Evolutionary conservation across 73 alveolate genomes (phyloP).

Genomic region (Effrenium voratum): DNA sequence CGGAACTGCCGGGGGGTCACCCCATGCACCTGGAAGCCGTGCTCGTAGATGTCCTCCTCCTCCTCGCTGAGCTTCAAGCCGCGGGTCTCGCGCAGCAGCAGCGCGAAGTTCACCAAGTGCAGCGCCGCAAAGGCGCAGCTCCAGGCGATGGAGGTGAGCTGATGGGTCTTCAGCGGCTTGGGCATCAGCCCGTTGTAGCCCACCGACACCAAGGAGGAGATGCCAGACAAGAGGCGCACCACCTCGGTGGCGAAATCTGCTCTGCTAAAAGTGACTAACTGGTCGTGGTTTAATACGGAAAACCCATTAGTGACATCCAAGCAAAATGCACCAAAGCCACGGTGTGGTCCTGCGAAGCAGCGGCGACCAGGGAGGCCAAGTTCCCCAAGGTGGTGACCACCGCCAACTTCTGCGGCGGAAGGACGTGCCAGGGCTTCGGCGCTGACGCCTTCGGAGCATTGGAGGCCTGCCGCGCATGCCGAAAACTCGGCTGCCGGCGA

Average conservation of each 20-base stretch:
- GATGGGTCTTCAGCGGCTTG: background rate
- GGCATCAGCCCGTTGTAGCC: background rate
- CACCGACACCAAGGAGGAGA: slow-evolving; percentile 1
- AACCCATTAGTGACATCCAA: too few relatives aligned
- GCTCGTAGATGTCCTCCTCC: background rate
- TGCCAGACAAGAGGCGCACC: background rate
- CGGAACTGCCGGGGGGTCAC: background rate
- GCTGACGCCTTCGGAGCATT: background rate
- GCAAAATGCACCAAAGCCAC: too few relatives aligned
- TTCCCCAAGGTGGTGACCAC: background rate
- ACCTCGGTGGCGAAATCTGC: too few relatives aligned
- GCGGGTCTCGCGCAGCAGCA: background rate
- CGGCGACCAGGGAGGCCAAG: background rate
- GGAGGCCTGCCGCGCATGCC: too few relatives aligned
- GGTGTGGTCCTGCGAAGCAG: background rate
- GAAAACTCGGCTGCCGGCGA: too few relatives aligned
- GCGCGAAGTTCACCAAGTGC: background rate
- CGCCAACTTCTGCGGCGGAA: background rate
- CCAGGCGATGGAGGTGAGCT: background rate
- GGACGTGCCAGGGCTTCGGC: background rate
- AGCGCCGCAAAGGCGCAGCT: background rate
- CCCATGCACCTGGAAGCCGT: background rate
- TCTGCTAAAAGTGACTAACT: too few relatives aligned
- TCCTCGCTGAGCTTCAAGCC: background rate
- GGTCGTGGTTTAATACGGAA: too few relatives aligned